Percentiles rank a stretch among this genome's conserved stretches.
Evolutionary conservation across 2,329 filamentous ascomycete species (phyloP).

Genomic region (Fusarium floridanum): DNA sequence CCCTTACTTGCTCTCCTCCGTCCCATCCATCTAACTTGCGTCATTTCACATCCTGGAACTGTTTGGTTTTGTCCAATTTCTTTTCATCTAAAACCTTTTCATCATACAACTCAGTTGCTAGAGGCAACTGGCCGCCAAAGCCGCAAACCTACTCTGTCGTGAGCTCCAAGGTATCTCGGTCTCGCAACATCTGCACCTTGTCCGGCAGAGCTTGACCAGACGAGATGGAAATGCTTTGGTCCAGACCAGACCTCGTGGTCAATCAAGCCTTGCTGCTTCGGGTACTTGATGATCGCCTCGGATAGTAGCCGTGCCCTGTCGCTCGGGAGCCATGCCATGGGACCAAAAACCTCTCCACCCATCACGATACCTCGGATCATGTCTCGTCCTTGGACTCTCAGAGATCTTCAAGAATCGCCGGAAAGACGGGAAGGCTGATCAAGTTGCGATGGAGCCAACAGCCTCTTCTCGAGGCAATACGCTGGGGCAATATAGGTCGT

Average conservation of each 20-base stretch:
- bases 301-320: slow-evolving; percentile 36
- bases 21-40: background rate
- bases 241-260: slow-evolving; percentile 29
- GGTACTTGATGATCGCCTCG: slow-evolving; percentile 19
- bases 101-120: background rate
- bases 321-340: slow-evolving; percentile 26
- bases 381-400: background rate
- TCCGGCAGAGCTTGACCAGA: slow-evolving; percentile 6
- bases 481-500: slow-evolving; percentile 4
- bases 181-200: background rate
- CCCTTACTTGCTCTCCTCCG: background rate
- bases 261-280: background rate
- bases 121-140: background rate
- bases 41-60: background rate
- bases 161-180: background rate
- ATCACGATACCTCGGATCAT: slow-evolving; percentile 3
- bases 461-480: background rate
- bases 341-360: slow-evolving; percentile 1
- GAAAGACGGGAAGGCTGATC: background rate
- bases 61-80: slow-evolving; percentile 2
- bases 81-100: background rate
- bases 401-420: background rate
- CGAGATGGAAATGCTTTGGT: slow-evolving; percentile 19
- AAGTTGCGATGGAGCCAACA: background rate
- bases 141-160: background rate